Base-by-base conservation (phyloP, 345 rosid species). In the Mangifera indica region DNA sequence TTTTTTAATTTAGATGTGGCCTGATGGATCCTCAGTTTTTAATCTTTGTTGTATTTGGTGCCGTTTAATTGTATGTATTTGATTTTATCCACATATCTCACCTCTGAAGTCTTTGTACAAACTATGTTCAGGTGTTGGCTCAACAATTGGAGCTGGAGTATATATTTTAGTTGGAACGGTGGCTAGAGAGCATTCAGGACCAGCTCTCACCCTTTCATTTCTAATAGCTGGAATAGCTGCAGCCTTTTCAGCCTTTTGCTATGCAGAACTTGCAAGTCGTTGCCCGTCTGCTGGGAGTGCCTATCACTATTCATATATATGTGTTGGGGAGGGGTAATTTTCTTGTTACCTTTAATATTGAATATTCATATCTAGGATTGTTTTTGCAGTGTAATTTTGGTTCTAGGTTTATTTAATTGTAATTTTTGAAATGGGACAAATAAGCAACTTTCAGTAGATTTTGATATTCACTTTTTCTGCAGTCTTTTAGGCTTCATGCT, bases 271-370 rank as follows among this genome's bases (percentile, higher is more conserved):
- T 53, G 90, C 98, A 58, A 80, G 89, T 77, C 92, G 98, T 0
- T 95, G 97, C 69, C 99, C 97, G 2, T 95, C 99, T 68, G 98
- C 99, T 69, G 99, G 99, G 73, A 95, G 99, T 84, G 98, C 99
- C 65, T 95, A 95, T 84, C 99, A 95, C 55, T 95, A 92, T 81
- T 75, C 98, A 0, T 95, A 95, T 83, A 89, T 95, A 32, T 95
- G 98, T 76, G 83, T 89, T 14, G 99, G 99, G 67, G 99, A 95
- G 84, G 92, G 97, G 99, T 95, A 78, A 77, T 54, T 20, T 49
- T 37, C 42, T 45, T 70, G 10, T 55, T 55, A 15, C 60, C 54
- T 49, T 45, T 37, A 45, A 15, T 11, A 11, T 45, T 45, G 7
- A 20, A 24, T 26, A 14, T 6, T 66, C n/a, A 4, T 63, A 44